These are phyloP conservation scores for Botryotinia convoluta DNA, from an alignment of 2,329 filamentous ascomycete genomes.

Conservation along the genomic window DNA sequence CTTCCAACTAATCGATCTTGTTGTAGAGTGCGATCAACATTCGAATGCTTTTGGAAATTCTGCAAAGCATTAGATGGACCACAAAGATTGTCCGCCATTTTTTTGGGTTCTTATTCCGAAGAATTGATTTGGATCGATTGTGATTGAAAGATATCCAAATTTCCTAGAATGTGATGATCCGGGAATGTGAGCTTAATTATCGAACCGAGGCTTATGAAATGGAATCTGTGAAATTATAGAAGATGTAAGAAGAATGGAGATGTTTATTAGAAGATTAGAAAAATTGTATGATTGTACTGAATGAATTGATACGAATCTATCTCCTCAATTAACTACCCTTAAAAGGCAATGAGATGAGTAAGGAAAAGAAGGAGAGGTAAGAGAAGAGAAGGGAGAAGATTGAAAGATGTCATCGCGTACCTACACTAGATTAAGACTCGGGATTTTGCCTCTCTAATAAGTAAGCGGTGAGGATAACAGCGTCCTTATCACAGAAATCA, in stretches of 20 bases:
- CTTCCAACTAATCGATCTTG: slow-evolving; percentile 62
- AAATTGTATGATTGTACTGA: not conserved
- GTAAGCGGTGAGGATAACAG: not conserved
- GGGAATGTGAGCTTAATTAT: not conserved
- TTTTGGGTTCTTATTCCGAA: slow-evolving; percentile 13
- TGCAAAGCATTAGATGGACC: slow-evolving; percentile 71
- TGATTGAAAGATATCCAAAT: not conserved
- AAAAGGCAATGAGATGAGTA: not conserved
- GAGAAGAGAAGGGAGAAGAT: not conserved
- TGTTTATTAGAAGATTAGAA: not conserved
- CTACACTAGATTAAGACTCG: not conserved
- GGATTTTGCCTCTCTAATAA: not conserved
- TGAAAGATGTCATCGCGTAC: not conserved
- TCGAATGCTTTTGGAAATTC: slow-evolving; percentile 67
- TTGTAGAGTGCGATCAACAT: slow-evolving; percentile 65
- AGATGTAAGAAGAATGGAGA: not conserved
- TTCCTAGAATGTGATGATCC: not conserved
- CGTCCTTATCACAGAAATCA: not conserved
- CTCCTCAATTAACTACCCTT: not conserved
- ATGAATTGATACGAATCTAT: not conserved
- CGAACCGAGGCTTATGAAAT: slow-evolving; percentile 4
- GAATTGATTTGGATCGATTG: not conserved
- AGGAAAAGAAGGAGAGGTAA: not conserved
- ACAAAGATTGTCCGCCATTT: slow-evolving; percentile 66
- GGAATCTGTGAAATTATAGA: not conserved